A percentile compares a stretch with the other conserved stretches of the same genome.
These are phyloP conservation scores for Fusarium sarcochroum DNA, from an alignment of 2,329 filamentous ascomycete genomes.

Conservation along the genomic window DNA sequence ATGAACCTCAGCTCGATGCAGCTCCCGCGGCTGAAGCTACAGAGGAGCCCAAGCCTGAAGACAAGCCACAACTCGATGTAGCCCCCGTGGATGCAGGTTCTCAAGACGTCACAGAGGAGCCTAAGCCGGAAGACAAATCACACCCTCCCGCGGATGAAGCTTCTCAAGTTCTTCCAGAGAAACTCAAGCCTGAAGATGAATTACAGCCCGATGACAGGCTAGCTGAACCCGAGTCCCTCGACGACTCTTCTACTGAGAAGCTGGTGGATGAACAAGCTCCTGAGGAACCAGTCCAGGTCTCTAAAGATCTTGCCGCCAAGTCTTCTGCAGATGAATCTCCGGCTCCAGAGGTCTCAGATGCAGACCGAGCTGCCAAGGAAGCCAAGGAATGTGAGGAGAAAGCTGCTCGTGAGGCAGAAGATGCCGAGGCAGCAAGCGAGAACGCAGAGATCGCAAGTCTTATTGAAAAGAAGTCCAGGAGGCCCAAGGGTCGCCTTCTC, in stretches of 20 bases:
- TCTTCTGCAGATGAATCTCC: slow-evolving; percentile 24
- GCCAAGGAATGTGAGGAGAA: slow-evolving; percentile 35
- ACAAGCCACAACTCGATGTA: neutral
- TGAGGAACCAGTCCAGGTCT: slow-evolving; percentile 3
- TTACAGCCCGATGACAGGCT: neutral
- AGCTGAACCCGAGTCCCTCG: neutral
- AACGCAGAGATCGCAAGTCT: slow-evolving; percentile 54
- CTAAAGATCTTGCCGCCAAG: neutral
- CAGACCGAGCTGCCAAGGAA: slow-evolving; percentile 30
- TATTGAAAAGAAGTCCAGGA: slow-evolving; percentile 57
- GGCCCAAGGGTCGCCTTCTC: slow-evolving; percentile 37
- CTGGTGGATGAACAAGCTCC: neutral
- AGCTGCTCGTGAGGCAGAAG: slow-evolving; percentile 44
- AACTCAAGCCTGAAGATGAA: neutral
- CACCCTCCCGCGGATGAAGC: neutral
- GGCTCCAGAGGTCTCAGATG: slow-evolving; percentile 50
- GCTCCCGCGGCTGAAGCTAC: too few relatives aligned
- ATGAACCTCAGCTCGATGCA: too few relatives aligned
- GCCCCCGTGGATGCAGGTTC: too few relatives aligned
- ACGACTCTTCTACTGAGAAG: neutral
- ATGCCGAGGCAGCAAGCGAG: slow-evolving; percentile 42
- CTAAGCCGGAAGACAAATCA: neutral
- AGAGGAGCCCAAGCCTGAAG: slow-evolving; percentile 37
- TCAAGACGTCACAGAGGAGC: too few relatives aligned
- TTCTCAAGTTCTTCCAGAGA: neutral